Evolutionary conservation across 306 rosid genomes (phyloP).

Genomic region (Inga oerstediana): DNA sequence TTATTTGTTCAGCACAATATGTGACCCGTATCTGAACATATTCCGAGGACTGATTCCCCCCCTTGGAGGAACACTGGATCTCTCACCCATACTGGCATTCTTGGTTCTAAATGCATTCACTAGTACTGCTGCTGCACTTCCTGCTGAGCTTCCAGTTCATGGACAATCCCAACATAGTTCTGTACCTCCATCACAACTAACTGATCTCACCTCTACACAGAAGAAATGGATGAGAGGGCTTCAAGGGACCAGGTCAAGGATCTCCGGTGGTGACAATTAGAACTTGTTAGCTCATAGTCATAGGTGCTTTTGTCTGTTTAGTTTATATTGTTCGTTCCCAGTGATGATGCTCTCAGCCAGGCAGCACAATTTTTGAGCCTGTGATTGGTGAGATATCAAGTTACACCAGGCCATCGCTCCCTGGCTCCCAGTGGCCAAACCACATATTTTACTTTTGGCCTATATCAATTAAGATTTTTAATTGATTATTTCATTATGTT

Average conservation of each 20-base stretch:
- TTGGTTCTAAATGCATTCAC: constrained; percentile 85
- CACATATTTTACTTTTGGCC: neutral
- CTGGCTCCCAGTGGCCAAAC: neutral
- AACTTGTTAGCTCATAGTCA: constrained; percentile 9
- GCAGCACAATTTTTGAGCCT: constrained; percentile 42
- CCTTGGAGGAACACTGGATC: constrained; percentile 89
- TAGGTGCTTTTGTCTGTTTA: constrained; percentile 30
- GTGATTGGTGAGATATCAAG: constrained; percentile 29
- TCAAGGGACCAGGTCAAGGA: constrained; percentile 57
- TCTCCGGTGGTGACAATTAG: constrained; percentile 39
- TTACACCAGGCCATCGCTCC: constrained; percentile 20
- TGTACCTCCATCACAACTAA: constrained; percentile 32
- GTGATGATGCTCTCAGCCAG: constrained; percentile 28
- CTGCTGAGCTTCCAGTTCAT: constrained; percentile 83
- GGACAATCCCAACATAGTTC: constrained; percentile 42
- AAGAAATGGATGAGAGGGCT: constrained; percentile 85
- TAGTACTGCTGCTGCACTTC: constrained; percentile 94
- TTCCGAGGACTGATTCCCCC: constrained; percentile 97
- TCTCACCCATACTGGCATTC: constrained; percentile 93
- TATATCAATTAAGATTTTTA: neutral
- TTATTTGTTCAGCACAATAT: constrained; percentile 70
- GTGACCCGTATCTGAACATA: constrained; percentile 95
- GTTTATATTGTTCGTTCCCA: constrained; percentile 30
- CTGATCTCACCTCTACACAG: constrained; percentile 58
- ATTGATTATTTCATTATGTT: neutral